Conservation (phyloP, 2,329 filamentous ascomycete genomes). For the Byssoonygena ceratinophila region DNA sequence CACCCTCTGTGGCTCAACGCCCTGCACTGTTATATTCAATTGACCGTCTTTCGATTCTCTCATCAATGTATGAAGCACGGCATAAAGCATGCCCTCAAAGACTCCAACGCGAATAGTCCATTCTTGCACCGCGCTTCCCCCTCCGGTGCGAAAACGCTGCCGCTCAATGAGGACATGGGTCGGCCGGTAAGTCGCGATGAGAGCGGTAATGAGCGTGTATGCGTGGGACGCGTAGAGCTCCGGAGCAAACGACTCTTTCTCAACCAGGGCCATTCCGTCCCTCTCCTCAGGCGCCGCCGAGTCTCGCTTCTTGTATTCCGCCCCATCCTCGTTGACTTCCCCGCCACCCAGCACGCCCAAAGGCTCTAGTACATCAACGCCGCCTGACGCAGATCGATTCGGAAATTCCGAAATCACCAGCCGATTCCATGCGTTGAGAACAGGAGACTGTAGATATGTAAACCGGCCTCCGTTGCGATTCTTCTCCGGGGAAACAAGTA, state of each 20-base stretch:
- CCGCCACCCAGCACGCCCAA: neutral
- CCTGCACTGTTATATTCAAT: conserved; percentile 37
- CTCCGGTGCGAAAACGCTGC: conserved; percentile 54
- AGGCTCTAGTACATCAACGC: neutral
- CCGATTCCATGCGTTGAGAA: conserved; percentile 36
- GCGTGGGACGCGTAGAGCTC: conserved; percentile 46
- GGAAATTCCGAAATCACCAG: conserved; percentile 27
- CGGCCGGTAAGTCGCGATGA: conserved; percentile 45
- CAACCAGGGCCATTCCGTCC: neutral
- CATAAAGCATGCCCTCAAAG: conserved; percentile 71
- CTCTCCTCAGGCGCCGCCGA: neutral
- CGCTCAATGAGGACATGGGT: conserved; percentile 61
- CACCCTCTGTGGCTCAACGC: conserved; percentile 47
- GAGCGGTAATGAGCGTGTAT: conserved; percentile 43
- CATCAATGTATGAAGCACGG: conserved; percentile 50
- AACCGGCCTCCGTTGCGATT: conserved; percentile 7
- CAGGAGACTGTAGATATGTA: conserved; percentile 12
- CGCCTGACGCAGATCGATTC: neutral
- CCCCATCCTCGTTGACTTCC: neutral
- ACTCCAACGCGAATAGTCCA: conserved; percentile 78
- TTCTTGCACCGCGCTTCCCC: conserved; percentile 57
- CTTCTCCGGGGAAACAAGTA: conserved; percentile 31
- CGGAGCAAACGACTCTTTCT: conserved; percentile 44
- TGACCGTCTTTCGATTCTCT: conserved; percentile 28
- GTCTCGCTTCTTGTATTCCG: neutral